Evolutionary conservation across 1,139 yeast species (phyloP).

Genomic region (Diutina mesorugosa): DNA sequence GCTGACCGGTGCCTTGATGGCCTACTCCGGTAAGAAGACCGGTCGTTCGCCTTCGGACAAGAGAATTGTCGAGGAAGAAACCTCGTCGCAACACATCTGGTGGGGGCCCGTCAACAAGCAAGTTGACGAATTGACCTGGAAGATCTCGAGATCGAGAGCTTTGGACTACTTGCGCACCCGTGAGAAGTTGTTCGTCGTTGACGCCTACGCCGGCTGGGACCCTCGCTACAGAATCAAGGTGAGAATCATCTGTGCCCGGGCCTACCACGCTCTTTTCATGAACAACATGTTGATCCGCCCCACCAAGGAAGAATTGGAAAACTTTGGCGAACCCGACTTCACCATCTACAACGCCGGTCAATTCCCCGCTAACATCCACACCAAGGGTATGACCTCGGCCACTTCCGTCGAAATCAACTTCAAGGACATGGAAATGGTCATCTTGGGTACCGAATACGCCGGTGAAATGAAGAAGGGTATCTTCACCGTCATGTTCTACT

Average conservation of each 20-base stretch:
- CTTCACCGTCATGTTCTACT: constrained; percentile 96
- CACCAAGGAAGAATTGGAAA: constrained; percentile 72
- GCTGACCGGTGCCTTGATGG: constrained; percentile 90
- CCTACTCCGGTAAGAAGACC: constrained; percentile 90
- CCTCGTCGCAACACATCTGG: constrained; percentile 81
- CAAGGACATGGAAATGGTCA: constrained; percentile 97
- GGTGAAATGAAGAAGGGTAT: constrained; percentile 99
- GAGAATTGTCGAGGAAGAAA: constrained; percentile 90
- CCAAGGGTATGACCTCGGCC: constrained; percentile 94
- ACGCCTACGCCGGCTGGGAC: constrained; percentile 98
- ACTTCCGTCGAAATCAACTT: constrained; percentile 95
- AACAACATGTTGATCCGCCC: constrained; percentile 97
- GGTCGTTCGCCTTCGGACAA: constrained; percentile 98
- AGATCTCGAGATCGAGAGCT: constrained; percentile 92
- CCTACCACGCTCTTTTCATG: constrained; percentile 97
- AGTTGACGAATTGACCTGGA: constrained; percentile 91
- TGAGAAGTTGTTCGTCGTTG: constrained; percentile 87
- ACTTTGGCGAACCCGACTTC: constrained; percentile 96
- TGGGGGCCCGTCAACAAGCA: constrained; percentile 99
- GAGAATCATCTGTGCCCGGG: constrained; percentile 95
- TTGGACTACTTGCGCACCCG: constrained; percentile 94
- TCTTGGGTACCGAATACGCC: constrained; percentile 96
- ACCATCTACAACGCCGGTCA: constrained; percentile 98
- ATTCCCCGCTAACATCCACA: constrained; percentile 95
- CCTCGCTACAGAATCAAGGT: constrained; percentile 96